Evolutionary conservation across 805 yeast species (phyloP), one percentile per base, ranked within the genome.

Genomic region (Saturnispora galanensis): DNA sequence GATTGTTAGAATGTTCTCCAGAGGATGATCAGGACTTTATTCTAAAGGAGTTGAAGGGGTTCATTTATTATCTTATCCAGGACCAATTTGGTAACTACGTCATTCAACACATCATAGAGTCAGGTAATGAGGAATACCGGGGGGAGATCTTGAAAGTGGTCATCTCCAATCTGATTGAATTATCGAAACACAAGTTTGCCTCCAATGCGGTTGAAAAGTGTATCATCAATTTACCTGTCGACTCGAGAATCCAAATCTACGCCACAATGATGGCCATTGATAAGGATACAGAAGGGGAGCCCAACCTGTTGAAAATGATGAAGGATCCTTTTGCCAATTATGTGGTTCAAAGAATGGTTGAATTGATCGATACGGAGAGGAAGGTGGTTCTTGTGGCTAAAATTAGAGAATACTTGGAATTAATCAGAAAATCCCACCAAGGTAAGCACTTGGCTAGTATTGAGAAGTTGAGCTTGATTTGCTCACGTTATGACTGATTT

Each of bases 21-120:
- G 63, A 62, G 8, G 73, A 69, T 5, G 89, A 87, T 54, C 89
- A 84, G 61, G 65, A 70, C 21, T 69, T 68, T 43, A 80, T 93
- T 44, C 64, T 93, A 55, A 68, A 66, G 21, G 95, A 87, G 58
- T 69, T 93, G 56, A 80, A 80, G 53, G 74, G 78, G 42, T 83
- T 76, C 56, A 75, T 86, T 18, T 81, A 75, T 51, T 79, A 76
- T 56, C 71, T 93, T 56, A 84, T 89, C 47, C 95, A 87, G 60
- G 97, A 93, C 60, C 97, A 93, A 67, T 93, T 87, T 62, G 99
- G 99, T 48, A 93, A 93, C 67, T 93, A 93, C 59, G 98, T 93
- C 34, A 87, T 93, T 58, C 99, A 93, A 63, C 97, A 93, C 62
- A 84, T 93, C 44, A 75, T 93, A 51, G 95, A 88, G 62, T 77